phyloP scores from a whole-genome alignment of 2,329 filamentous ascomycete species.

The Ophiostoma sp. region DNA sequence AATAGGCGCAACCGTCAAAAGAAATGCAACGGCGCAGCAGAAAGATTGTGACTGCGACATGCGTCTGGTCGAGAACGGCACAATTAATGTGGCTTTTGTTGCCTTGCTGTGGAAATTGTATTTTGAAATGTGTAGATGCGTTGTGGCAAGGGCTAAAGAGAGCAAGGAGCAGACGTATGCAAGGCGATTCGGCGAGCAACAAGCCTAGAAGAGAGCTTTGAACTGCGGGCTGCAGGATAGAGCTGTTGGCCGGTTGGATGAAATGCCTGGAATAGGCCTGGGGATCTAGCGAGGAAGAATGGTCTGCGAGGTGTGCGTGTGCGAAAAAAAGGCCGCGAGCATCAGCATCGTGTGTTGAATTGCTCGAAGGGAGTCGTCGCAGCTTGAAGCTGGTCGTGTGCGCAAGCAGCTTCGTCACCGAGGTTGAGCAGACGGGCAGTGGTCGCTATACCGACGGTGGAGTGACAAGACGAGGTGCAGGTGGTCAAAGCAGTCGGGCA shows the following conservation, averaged over 20 bases:
- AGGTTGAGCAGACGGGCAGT: not conserved
- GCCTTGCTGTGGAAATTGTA: not conserved
- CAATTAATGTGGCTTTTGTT: not conserved
- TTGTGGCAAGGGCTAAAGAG: not conserved
- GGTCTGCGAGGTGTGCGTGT: constrained; percentile 26
- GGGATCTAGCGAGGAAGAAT: constrained; percentile 31
- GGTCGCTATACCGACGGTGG: not conserved
- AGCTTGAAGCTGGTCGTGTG: constrained; percentile 16
- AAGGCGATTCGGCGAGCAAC: not conserved
- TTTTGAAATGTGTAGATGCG: not conserved
- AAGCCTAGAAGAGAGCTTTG: not conserved
- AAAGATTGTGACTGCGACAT: not conserved
- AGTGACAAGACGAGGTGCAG: not conserved
- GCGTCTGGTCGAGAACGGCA: not conserved
- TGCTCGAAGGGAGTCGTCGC: not conserved
- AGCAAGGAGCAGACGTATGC: not conserved
- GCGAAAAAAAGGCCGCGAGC: constrained; percentile 27
- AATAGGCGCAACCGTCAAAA: not conserved
- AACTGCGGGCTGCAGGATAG: not conserved
- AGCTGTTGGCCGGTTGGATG: not conserved
- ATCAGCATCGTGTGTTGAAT: constrained; percentile 30
- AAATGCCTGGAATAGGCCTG: not conserved
- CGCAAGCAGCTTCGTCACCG: not conserved
- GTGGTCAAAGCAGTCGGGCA: not conserved
- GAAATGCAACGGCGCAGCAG: constrained; percentile 1